These are phyloP conservation scores for Euphrasia confusa DNA, from an alignment of 257 asterid species.

Conservation along the genomic window DNA sequence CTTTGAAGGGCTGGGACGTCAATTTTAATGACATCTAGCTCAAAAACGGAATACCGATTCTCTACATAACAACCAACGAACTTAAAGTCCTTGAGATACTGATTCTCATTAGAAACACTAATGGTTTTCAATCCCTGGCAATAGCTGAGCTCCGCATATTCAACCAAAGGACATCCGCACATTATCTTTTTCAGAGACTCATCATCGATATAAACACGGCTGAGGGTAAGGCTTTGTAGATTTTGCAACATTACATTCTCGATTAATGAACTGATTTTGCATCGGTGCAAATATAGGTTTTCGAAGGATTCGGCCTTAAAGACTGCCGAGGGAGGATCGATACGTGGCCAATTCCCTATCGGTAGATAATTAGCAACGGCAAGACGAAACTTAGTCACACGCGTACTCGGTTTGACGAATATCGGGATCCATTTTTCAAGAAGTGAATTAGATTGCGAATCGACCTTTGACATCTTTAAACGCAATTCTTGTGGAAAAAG, in stretches of 20 bases:
- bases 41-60: too few relatives aligned
- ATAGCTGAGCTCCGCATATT: background rate
- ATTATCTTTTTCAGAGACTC: background rate
- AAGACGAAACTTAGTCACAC: background rate
- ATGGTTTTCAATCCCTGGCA: too few relatives aligned
- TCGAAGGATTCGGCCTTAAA: background rate
- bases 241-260: background rate
- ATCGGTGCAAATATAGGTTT: background rate
- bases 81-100: too few relatives aligned
- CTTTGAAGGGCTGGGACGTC: background rate
- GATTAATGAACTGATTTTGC: background rate
- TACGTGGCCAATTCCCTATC: too few relatives aligned
- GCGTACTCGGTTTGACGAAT: background rate
- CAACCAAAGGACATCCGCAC: background rate
- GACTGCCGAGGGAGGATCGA: background rate
- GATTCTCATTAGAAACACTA: too few relatives aligned
- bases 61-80: too few relatives aligned
- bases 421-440: conserved; percentile 2
- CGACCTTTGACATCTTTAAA: background rate
- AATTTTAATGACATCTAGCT: too few relatives aligned
- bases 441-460: background rate
- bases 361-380: background rate
- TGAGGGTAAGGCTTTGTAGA: background rate
- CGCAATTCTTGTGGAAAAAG: background rate
- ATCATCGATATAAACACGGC: background rate